Evolutionary conservation across 768 basidiomycete genomes (phyloP).

Genomic region (Tricholoma terreum): DNA sequence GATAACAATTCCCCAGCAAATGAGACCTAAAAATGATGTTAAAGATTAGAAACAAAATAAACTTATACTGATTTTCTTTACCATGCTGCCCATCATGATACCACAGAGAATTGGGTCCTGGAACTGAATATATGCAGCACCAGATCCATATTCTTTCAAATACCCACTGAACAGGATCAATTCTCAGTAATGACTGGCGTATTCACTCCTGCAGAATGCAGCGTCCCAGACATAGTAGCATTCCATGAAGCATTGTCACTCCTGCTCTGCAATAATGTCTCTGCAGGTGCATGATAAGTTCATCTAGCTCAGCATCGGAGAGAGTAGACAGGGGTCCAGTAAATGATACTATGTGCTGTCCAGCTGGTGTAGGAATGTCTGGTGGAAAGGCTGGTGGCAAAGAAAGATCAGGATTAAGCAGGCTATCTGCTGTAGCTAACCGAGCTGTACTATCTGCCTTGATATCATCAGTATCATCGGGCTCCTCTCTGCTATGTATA

Average conservation of each 20-base stretch:
- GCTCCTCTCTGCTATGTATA: not conserved
- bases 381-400: not conserved
- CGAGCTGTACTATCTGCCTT: not conserved
- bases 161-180: slow-evolving; percentile 13
- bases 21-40: slow-evolving; percentile 24
- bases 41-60: not conserved
- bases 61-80: slow-evolving; percentile 1
- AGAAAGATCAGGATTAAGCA: not conserved
- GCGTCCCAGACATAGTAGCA: slow-evolving; percentile 12
- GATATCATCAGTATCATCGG: not conserved
- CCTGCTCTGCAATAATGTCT: slow-evolving; percentile 7
- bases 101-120: slow-evolving; percentile 31
- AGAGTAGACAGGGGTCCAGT: not conserved
- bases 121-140: slow-evolving; percentile 21
- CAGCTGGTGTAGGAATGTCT: not conserved
- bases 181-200: slow-evolving; percentile 9
- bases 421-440: not conserved
- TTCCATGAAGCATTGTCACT: slow-evolving; percentile 20
- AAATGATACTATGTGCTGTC: not conserved
- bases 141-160: slow-evolving; percentile 16
- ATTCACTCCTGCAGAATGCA: slow-evolving; percentile 9
- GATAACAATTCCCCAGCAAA: slow-evolving; percentile 30
- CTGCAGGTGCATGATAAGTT: not conserved
- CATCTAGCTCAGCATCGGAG: not conserved
- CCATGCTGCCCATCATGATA: slow-evolving; percentile 38